Evolutionary conservation across 495 filamentous ascomycete species (phyloP).

Genomic region (Entonaema liquescens): DNA sequence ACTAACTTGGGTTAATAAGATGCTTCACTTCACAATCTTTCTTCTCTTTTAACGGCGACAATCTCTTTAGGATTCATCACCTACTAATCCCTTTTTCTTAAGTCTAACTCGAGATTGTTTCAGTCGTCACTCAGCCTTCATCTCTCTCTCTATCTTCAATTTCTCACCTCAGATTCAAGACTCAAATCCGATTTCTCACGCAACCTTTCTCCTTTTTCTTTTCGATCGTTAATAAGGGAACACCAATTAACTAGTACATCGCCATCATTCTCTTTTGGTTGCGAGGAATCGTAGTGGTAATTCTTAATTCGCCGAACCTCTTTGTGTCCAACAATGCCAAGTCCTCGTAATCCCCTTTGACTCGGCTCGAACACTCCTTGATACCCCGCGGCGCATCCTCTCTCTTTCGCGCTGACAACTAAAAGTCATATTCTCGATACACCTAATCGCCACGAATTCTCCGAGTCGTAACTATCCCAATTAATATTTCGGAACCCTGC

Average conservation of each 20-base stretch:
- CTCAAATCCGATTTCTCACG: conserved; percentile 1
- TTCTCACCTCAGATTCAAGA: no score
- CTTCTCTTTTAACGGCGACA: conserved; percentile 23
- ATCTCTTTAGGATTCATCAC: conserved; percentile 4
- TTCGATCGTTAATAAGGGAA: conserved; percentile 15
- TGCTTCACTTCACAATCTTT: conserved; percentile 21
- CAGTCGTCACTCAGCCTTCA: conserved; percentile 2
- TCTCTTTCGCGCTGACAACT: conserved; percentile 7
- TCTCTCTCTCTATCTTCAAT: conserved; percentile 5
- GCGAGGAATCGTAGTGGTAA: conserved; percentile 35
- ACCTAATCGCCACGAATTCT: conserved; percentile 25
- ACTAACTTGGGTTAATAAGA: conserved; percentile 23
- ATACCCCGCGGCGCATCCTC: conserved; percentile 22
- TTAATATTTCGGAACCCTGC: conserved; percentile 39
- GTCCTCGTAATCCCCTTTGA: conserved; percentile 17
- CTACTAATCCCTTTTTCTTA: conserved; percentile 12
- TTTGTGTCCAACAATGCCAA: conserved; percentile 17
- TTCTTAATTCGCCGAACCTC: conserved; percentile 20
- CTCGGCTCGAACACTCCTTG: conserved; percentile 32
- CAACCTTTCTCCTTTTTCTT: conserved; percentile 2
- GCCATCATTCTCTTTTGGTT: conserved; percentile 12
- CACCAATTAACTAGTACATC: conserved; percentile 5
- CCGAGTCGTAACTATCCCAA: conserved; percentile 26
- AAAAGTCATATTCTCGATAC: conserved; percentile 4
- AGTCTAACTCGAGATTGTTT: not conserved